Percentiles rank a stretch among this genome's conserved stretches.
phyloP scores from a whole-genome alignment of 108 stramenopile species.

The Fistulifera solaris region DNA sequence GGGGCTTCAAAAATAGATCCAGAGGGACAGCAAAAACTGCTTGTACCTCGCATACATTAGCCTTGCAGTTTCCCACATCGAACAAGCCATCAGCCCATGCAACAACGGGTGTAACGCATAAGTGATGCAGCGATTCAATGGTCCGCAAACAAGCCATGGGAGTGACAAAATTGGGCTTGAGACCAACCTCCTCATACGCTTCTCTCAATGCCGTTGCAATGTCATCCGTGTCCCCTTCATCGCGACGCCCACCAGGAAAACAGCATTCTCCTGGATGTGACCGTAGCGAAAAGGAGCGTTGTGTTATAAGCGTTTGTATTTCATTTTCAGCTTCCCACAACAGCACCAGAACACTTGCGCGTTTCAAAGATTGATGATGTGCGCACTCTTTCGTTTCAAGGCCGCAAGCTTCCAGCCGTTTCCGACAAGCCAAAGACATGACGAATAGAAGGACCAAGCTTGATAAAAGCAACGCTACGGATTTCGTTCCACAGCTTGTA shows the following conservation, averaged over 20 bases:
- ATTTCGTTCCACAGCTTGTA: no score
- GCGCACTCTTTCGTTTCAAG: neutral
- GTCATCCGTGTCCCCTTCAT: slow-evolving; percentile 34
- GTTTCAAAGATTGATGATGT: neutral
- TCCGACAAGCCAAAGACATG: no score
- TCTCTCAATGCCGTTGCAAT: slow-evolving; percentile 54
- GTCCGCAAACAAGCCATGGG: slow-evolving; percentile 30
- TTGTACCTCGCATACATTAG: slow-evolving; percentile 52
- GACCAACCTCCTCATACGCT: slow-evolving; percentile 58
- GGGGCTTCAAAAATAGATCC: slow-evolving; percentile 24
- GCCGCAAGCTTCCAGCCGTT: neutral
- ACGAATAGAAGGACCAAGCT: no score
- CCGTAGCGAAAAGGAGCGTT: slow-evolving; percentile 31
- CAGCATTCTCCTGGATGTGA: slow-evolving; percentile 68
- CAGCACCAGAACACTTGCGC: slow-evolving; percentile 1
- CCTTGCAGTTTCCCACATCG: neutral
- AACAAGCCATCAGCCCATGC: slow-evolving; percentile 16
- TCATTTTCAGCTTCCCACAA: neutral
- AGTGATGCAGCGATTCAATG: slow-evolving; percentile 30
- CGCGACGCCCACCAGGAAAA: slow-evolving; percentile 66
- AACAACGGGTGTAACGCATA: slow-evolving; percentile 64
- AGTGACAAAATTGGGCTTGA: slow-evolving; percentile 22
- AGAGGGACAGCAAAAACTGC: slow-evolving; percentile 55
- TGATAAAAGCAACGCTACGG: no score
- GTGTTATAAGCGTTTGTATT: slow-evolving; percentile 43